A percentile compares a stretch with the other conserved stretches of the same genome.
phyloP scores from a whole-genome alignment of 257 asterid species.

The Gentiana straminea region DNA sequence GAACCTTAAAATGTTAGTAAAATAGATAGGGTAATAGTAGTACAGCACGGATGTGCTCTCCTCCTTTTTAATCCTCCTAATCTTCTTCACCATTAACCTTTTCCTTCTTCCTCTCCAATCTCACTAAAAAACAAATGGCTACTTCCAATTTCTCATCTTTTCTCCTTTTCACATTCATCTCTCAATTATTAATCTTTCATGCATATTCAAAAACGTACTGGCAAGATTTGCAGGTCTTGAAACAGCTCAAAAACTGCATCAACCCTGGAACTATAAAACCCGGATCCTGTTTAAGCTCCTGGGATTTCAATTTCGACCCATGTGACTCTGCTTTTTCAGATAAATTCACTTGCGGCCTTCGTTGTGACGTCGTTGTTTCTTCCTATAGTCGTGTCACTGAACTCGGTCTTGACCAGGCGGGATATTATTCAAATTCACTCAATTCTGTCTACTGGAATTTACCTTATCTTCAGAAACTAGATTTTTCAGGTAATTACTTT shows the following conservation, averaged over 20 bases:
- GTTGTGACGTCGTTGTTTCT: constrained; percentile 41
- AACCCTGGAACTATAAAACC: constrained; percentile 30
- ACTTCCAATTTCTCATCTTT: too few species aligned
- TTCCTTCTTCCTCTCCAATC: too few species aligned
- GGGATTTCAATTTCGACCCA: constrained; percentile 73
- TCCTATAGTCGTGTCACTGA: constrained; percentile 51
- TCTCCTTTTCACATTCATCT: too few species aligned
- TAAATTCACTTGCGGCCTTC: constrained; percentile 76
- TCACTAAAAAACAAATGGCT: too few species aligned
- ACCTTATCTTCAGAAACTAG: constrained; percentile 47
- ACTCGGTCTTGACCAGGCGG: constrained; percentile 55
- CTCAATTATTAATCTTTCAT: constrained; percentile 12
- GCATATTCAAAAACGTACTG: constrained; percentile 39
- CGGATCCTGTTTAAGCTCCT: constrained; percentile 57
- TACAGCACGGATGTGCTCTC: too few species aligned
- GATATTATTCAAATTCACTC: constrained; percentile 45
- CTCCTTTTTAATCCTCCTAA: too few species aligned
- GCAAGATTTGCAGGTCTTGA: constrained; percentile 47
- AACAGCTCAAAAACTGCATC: constrained; percentile 48
- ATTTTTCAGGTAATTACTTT: constrained; percentile 46
- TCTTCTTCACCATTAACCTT: too few species aligned
- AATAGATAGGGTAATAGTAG: too few species aligned
- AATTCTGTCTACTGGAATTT: constrained; percentile 36
- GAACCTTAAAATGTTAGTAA: too few species aligned
- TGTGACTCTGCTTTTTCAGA: constrained; percentile 45